phyloP scores from a whole-genome alignment of 495 filamentous ascomycete genomes.

The Patellaria atrata region DNA sequence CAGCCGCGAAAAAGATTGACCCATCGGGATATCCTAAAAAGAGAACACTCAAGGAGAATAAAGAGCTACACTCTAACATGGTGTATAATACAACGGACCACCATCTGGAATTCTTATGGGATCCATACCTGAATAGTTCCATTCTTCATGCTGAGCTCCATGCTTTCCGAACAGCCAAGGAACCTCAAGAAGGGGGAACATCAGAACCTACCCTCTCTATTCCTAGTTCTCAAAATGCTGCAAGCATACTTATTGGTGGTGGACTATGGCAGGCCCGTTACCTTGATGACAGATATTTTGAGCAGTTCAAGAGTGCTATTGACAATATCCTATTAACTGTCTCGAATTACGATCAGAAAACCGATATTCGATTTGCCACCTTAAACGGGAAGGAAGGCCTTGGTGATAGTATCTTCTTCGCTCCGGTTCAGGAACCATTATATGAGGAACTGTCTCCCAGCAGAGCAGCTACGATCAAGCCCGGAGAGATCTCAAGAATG shows the following conservation, averaged over 20 bases:
- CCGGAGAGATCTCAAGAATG: conserved; percentile 38
- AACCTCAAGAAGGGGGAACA: conserved; percentile 2
- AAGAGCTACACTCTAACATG: conserved; percentile 31
- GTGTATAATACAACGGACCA: conserved; percentile 29
- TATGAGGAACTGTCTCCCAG: conserved; percentile 35
- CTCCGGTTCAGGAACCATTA: conserved; percentile 40
- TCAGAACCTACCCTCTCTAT: conserved; percentile 1
- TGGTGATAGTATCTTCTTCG: conserved; percentile 27
- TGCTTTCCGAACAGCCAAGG: conserved; percentile 11
- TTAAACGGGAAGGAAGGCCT: conserved; percentile 15
- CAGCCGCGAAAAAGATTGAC: conserved; percentile 36
- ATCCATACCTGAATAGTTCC: conserved; percentile 46
- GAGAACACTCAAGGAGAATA: conserved; percentile 23
- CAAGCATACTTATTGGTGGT: conserved; percentile 32
- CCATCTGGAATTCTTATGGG: conserved; percentile 42
- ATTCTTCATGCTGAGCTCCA: conserved; percentile 29
- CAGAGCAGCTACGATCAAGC: conserved; percentile 34
- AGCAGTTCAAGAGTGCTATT: conserved; percentile 34
- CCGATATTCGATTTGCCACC: neutral
- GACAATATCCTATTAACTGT: conserved; percentile 26
- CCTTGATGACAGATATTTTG: conserved; percentile 31
- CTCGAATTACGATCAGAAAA: neutral
- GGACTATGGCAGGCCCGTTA: conserved; percentile 45
- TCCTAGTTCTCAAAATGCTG: conserved; percentile 7
- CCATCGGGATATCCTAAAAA: no score